These are phyloP conservation scores for Boletus sp. DNA, from an alignment of 1,284 basidiomycete genomes.

Conservation along the genomic window DNA sequence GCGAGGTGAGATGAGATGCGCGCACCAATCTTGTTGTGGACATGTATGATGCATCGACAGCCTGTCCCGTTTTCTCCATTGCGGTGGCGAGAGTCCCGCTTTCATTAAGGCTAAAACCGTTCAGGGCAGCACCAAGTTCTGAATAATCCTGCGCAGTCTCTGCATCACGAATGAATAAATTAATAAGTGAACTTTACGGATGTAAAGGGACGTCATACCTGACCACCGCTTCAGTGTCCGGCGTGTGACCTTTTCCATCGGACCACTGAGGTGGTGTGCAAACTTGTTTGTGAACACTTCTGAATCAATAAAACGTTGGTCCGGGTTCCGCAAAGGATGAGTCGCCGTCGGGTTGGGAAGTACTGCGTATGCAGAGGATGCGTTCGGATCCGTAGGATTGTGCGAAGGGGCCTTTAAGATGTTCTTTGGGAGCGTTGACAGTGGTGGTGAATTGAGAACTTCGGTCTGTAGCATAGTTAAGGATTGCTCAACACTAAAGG, in stretches of 20 bases:
- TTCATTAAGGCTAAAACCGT: constrained; percentile 93
- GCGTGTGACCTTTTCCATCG: constrained; percentile 95
- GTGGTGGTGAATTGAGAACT: constrained; percentile 86
- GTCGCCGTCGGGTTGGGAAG: constrained; percentile 86
- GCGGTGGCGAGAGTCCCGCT: constrained; percentile 67
- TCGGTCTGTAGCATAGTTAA: constrained; percentile 57
- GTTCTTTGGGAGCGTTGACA: constrained; percentile 91
- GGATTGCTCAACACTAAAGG: not conserved
- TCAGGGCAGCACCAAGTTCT: constrained; percentile 92
- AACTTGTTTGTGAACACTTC: constrained; percentile 98
- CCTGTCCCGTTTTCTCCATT: constrained; percentile 92
- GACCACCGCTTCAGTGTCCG: constrained; percentile 91
- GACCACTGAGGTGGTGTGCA: constrained; percentile 83
- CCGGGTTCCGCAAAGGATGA: constrained; percentile 82
- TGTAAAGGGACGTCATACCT: constrained; percentile 43
- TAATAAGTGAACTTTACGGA: constrained; percentile 4
- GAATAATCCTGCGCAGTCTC: constrained; percentile 89
- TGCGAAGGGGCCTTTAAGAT: constrained; percentile 93
- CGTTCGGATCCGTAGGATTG: constrained; percentile 81
- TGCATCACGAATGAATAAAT: constrained; percentile 25
- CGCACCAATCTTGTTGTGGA: constrained; percentile 81
- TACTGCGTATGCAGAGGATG: constrained; percentile 73
- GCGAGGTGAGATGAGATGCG: constrained; percentile 8
- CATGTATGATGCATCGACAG: constrained; percentile 91
- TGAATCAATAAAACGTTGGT: constrained; percentile 93